A percentile compares a stretch with the other conserved stretches of the same genome.
phyloP scores from a whole-genome alignment of 2,329 filamentous ascomycete species.

The Ascochyta lentis region DNA sequence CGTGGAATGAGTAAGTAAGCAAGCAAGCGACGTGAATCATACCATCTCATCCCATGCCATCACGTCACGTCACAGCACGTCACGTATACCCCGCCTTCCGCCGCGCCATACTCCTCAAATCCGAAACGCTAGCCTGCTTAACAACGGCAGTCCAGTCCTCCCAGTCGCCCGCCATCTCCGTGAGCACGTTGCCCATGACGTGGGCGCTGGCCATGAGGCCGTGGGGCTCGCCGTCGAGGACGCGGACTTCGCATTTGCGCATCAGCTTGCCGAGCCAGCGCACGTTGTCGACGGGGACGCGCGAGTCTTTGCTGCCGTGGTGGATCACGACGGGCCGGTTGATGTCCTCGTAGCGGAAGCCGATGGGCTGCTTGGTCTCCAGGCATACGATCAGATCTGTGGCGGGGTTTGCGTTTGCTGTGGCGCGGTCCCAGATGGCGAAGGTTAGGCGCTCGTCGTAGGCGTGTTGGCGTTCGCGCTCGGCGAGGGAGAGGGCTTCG shows the following conservation, averaged over 20 bases:
- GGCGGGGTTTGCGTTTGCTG: constrained; percentile 88
- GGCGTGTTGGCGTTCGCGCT: constrained; percentile 73
- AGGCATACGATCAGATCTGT: constrained; percentile 92
- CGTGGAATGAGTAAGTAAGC: too few species aligned
- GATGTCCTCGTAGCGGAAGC: constrained; percentile 97
- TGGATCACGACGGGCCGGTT: constrained; percentile 90
- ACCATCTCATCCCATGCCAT: not conserved
- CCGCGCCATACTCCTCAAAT: constrained; percentile 16
- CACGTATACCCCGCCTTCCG: not conserved
- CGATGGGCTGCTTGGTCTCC: constrained; percentile 87
- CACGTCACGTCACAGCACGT: not conserved
- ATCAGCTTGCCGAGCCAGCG: constrained; percentile 94
- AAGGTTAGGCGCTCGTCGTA: constrained; percentile 90
- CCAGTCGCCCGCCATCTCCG: constrained; percentile 95
- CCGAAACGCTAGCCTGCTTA: constrained; percentile 11
- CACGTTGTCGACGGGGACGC: constrained; percentile 94
- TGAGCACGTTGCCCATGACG: constrained; percentile 93
- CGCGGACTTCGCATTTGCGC: constrained; percentile 87
- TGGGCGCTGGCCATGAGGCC: constrained; percentile 92
- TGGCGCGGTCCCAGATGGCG: constrained; percentile 92
- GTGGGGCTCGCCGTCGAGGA: constrained; percentile 90
- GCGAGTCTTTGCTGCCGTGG: constrained; percentile 86
- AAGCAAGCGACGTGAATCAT: too few species aligned
- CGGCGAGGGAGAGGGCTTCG: constrained; percentile 67
- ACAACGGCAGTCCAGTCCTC: constrained; percentile 49